These are phyloP conservation scores for Curvularia hawaiiensis DNA, from an alignment of 2,329 filamentous ascomycete species.

Conservation along the genomic window DNA sequence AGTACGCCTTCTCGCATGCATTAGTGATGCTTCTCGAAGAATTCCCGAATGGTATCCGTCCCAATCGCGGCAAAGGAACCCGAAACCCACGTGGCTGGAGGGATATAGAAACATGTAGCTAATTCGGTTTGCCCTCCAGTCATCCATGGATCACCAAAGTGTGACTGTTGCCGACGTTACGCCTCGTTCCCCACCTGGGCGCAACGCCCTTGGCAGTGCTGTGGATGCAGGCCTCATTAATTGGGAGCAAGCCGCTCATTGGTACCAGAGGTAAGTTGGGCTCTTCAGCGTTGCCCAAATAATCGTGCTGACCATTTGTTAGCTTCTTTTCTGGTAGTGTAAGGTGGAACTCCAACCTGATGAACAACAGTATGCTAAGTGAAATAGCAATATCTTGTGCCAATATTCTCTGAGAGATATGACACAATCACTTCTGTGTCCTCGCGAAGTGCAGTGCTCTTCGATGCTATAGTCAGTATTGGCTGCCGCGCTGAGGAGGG, in stretches of 20 bases:
- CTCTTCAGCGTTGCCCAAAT: not conserved
- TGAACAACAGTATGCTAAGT: constrained; percentile 1
- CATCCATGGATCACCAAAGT: constrained; percentile 2
- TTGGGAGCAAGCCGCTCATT: constrained; percentile 32
- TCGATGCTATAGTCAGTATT: constrained; percentile 59
- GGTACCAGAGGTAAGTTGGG: constrained; percentile 31
- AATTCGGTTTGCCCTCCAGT: constrained; percentile 4
- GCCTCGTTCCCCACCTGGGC: constrained; percentile 8
- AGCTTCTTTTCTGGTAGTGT: constrained; percentile 43
- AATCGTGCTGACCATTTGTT: constrained; percentile 7
- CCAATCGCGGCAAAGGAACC: not conserved
- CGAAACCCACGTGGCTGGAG: not conserved
- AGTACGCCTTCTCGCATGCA: not conserved
- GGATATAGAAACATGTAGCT: not conserved
- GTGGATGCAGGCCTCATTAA: constrained; percentile 33
- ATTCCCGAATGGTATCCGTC: not conserved
- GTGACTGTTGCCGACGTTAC: constrained; percentile 1
- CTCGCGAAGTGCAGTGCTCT: constrained; percentile 55
- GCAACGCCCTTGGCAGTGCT: constrained; percentile 21
- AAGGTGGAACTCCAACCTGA: not conserved
- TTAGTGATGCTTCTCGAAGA: not conserved
- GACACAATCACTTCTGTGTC: constrained; percentile 56
- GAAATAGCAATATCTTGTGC: constrained; percentile 55
- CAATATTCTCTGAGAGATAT: constrained; percentile 53
- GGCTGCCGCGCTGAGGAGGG: constrained; percentile 57